phyloP scores from a whole-genome alignment of 768 basidiomycete genomes.

The Gloeophyllum trabeum region DNA sequence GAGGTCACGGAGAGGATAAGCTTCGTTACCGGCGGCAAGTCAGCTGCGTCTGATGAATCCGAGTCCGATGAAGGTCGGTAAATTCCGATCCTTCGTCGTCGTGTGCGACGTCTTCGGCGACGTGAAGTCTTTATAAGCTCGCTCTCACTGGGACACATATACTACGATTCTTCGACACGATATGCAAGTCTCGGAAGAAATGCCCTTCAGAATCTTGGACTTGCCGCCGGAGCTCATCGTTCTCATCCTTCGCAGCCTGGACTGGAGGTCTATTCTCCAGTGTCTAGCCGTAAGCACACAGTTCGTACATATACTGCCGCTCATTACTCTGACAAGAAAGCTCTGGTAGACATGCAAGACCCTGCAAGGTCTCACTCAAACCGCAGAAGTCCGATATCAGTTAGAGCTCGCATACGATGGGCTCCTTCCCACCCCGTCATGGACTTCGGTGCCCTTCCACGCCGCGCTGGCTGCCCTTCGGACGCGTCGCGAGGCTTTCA shows the following conservation, averaged over 20 bases:
- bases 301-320: neutral
- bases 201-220: no score
- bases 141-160: no score
- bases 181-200: no score
- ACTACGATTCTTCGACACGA: no score
- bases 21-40: no score
- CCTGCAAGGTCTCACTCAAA: constrained; percentile 10
- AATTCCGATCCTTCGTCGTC: no score
- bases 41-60: no score
- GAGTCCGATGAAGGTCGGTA: no score
- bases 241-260: constrained; percentile 9
- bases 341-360: constrained; percentile 13
- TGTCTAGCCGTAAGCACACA: constrained; percentile 6
- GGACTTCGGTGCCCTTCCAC: constrained; percentile 5
- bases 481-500: constrained; percentile 24
- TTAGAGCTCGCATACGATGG: constrained; percentile 21
- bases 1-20: no score
- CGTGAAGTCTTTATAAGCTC: no score
- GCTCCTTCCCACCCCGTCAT: constrained; percentile 9
- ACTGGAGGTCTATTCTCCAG: constrained; percentile 6
- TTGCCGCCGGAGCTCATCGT: constrained; percentile 11
- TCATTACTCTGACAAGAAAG: neutral
- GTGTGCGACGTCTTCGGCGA: no score
- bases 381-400: constrained; percentile 17
- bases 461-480: constrained; percentile 18